Conservation (phyloP, 352 stramenopile species). For the Pythium volutum region DNA sequence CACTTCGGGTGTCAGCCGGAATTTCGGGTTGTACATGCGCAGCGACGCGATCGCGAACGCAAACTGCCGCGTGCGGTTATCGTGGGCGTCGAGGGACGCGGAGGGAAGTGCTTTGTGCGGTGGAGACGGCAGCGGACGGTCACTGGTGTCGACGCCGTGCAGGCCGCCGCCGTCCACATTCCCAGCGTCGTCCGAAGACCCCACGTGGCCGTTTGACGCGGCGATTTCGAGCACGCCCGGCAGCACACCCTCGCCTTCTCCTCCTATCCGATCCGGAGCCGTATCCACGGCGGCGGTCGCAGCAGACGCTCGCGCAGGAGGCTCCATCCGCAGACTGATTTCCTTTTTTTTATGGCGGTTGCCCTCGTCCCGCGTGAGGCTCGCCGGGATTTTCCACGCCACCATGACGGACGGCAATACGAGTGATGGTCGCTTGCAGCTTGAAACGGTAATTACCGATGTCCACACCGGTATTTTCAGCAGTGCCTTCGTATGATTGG, state of each 20-base stretch:
- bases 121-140: background rate
- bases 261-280: background rate
- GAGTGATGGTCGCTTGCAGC: conserved; percentile 16
- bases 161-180: background rate
- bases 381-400: no score
- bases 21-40: conserved; percentile 80
- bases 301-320: conserved; percentile 1
- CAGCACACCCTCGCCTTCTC: conserved; percentile 7
- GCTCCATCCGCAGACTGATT: background rate
- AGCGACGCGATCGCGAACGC: conserved; percentile 59
- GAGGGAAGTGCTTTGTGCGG: no score
- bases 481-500: background rate
- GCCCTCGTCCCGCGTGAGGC: background rate
- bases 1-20: conserved; percentile 75
- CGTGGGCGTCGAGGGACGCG: background rate
- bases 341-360: no score
- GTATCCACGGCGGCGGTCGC: background rate
- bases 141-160: background rate
- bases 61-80: conserved; percentile 29
- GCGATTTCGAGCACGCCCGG: conserved; percentile 11
- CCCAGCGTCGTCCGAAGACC: background rate
- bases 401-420: background rate
- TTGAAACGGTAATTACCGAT: conserved; percentile 5
- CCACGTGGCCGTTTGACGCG: background rate
- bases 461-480: background rate